These are phyloP conservation scores for Malus asiatica DNA, from an alignment of 306 rosid species.

Conservation along the genomic window DNA sequence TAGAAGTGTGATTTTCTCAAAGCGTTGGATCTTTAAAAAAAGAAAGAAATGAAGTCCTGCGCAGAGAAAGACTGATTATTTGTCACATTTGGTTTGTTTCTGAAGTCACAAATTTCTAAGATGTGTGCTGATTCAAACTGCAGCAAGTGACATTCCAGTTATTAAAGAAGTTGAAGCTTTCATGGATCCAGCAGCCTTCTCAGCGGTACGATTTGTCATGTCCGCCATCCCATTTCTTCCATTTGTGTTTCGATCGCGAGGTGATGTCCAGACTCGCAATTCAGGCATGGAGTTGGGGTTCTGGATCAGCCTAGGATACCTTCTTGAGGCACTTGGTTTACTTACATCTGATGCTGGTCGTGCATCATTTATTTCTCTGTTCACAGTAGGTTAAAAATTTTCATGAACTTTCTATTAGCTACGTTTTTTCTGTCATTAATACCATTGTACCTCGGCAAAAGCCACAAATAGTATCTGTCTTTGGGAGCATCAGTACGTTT, in stretches of 20 bases:
- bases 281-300: conserved; percentile 70
- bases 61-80: too few relatives aligned
- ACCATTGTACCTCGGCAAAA: too few relatives aligned
- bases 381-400: conserved; percentile 36
- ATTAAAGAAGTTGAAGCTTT: conserved; percentile 65
- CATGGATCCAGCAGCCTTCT: conserved; percentile 68
- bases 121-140: not conserved
- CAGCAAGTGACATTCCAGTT: conserved; percentile 73
- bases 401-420: too few relatives aligned
- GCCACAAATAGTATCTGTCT: too few relatives aligned
- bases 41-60: too few relatives aligned
- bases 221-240: conserved; percentile 66
- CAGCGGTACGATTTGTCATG: conserved; percentile 53
- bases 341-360: conserved; percentile 77
- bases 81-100: not conserved
- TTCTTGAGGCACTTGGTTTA: conserved; percentile 63
- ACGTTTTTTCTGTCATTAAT: too few relatives aligned
- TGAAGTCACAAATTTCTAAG: not conserved
- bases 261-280: conserved; percentile 42
- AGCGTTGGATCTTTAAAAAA: too few relatives aligned
- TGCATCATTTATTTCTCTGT: conserved; percentile 53
- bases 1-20: too few relatives aligned
- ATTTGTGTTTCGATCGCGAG: conserved; percentile 40
- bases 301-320: conserved; percentile 74
- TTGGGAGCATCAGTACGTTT: not conserved